Evolutionary conservation across 2,329 filamentous ascomycete species (phyloP).

Genomic region (Claviceps purpurea): DNA sequence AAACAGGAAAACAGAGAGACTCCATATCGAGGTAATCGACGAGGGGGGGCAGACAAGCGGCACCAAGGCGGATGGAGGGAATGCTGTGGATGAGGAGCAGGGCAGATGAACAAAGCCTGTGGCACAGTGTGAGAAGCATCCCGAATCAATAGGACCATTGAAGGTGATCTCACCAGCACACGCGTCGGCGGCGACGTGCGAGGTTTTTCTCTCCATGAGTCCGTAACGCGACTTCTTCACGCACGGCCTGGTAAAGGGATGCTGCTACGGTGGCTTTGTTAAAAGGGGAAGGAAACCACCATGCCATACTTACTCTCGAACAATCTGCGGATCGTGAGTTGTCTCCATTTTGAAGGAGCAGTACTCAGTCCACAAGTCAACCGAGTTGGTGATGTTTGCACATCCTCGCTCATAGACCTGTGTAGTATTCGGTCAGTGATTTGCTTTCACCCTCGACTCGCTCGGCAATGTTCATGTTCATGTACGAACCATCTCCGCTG

Average conservation of each 20-base stretch:
- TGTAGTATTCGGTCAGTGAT: not conserved
- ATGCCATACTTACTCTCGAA: conserved; percentile 93
- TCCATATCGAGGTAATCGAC: conserved; percentile 13
- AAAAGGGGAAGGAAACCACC: conserved; percentile 51
- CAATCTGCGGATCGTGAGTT: conserved; percentile 83
- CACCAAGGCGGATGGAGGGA: conserved; percentile 18
- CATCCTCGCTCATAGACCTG: conserved; percentile 92
- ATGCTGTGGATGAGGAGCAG: conserved; percentile 24
- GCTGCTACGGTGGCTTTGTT: conserved; percentile 39
- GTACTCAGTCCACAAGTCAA: conserved; percentile 95
- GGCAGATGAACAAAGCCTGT: conserved; percentile 43
- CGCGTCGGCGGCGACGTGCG: conserved; percentile 24
- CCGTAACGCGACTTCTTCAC: conserved; percentile 21
- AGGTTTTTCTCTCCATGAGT: conserved; percentile 13
- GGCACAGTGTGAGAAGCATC: conserved; percentile 52
- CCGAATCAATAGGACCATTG: conserved; percentile 41
- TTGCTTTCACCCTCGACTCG: not conserved
- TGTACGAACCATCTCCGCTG: conserved; percentile 74
- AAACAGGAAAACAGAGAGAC: conserved; percentile 28
- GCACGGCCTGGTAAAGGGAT: conserved; percentile 22
- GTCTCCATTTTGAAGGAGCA: conserved; percentile 97
- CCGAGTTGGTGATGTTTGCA: conserved; percentile 82
- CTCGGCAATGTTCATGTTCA: not conserved
- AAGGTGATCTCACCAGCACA: conserved; percentile 60
- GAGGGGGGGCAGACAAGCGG: conserved; percentile 17